Evolutionary conservation across 1,284 basidiomycete species (phyloP), one percentile per base, ranked within the genome.

Genomic region (Acaromyces ingoldii): DNA sequence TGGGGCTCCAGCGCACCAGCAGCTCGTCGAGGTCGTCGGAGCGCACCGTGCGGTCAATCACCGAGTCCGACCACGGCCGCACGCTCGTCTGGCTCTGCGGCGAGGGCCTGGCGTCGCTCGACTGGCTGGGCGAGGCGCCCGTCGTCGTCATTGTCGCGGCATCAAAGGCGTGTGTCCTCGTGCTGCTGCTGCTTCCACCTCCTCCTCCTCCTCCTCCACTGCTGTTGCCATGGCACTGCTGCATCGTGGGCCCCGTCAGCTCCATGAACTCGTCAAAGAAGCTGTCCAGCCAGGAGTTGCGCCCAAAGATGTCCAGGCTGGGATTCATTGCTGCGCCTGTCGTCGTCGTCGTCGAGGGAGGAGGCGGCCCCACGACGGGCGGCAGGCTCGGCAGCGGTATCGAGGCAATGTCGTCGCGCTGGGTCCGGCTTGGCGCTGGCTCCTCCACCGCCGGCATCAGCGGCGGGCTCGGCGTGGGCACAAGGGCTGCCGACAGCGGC

Each of bases 251-350:
- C 6, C 51, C 58, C 1, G 59, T 62, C 13, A 66, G 44, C 37
- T 49, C 58, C 51, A 62, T 57, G 26, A 66, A 59, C 36, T 63
- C 63, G 38, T 51, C 58, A 43, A 66, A 58, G 51, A 66, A 66
- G 45, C 58, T 58, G 36, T 66, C 62, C 41, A 66, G 56, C 62
- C 46, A 48, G 24, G 33, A 40, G 2, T 24, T 24, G 22, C 22
- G 19, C 38, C 22, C 28, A 17, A 19, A 6, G 37, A 33, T 25
- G 10, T 22, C 34, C 13, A 13, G n/a, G 13, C 37, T 42, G 52
- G 36, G 46, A 29, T 15, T 39, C 22, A 51, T 51, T 55, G 2
- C 33, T 48, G 49, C n/a, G n/a, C n/a, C n/a, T n/a, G n/a, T n/a
- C n/a, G n/a, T n/a, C n/a, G n/a, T n/a, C n/a, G n/a, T n/a, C n/a